Percentiles rank a stretch among this genome's conserved stretches.
Evolutionary conservation across 305 asterid genomes (phyloP).

Genomic region (Euphrasia arctica): DNA sequence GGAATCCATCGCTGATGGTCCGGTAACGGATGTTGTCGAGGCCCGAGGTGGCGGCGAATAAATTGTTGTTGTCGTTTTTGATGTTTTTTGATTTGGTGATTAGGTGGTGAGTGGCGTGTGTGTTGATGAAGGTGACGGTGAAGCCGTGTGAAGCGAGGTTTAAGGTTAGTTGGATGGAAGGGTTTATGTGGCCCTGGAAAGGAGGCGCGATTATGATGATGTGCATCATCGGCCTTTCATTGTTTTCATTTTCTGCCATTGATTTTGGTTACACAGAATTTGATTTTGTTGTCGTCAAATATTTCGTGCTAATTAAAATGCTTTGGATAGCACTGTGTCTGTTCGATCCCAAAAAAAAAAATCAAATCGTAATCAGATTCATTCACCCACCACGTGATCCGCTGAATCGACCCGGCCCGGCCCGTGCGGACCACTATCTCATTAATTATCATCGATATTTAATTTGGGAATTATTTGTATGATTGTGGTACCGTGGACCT

Average conservation of each 20-base stretch:
- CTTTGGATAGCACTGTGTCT: no score
- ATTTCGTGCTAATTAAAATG: no score
- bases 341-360: no score
- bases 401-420: no score
- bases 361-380: no score
- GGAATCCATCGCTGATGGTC: slow-evolving; percentile 50
- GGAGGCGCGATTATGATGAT: slow-evolving; percentile 43
- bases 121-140: slow-evolving; percentile 37
- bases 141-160: slow-evolving; percentile 47
- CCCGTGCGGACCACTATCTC: no score
- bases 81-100: slow-evolving; percentile 2
- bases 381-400: no score
- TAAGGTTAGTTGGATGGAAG: slow-evolving; percentile 38
- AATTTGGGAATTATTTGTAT: no score
- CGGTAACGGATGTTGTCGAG: slow-evolving; percentile 43
- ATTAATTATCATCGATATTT: no score
- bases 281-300: no score
- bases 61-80: not conserved
- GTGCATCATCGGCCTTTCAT: slow-evolving; percentile 27
- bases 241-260: slow-evolving; percentile 13
- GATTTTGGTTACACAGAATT: not conserved
- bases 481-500: no score
- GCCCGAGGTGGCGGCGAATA: slow-evolving; percentile 36
- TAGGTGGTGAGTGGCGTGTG: slow-evolving; percentile 21
- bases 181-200: slow-evolving; percentile 50